Percentiles rank a stretch among this genome's conserved stretches.
Conservation (phyloP, 2,329 filamentous ascomycete genomes). For the Neonectria faginata region DNA sequence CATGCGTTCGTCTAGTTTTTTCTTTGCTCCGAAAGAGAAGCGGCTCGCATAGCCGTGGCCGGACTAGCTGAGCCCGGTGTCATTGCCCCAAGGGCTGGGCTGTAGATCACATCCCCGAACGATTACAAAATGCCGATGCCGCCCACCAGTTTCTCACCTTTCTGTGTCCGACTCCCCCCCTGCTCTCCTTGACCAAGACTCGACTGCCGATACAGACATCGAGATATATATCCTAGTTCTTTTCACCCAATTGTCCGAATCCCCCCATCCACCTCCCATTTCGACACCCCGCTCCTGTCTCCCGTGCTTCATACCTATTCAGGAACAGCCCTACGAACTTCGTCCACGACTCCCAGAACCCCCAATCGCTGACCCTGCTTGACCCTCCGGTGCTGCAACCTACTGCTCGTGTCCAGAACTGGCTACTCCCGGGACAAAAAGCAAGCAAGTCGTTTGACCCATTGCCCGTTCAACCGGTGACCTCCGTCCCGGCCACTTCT, state of each 20-base stretch:
- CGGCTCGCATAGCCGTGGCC: slow-evolving; percentile 13
- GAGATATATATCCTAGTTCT: slow-evolving; percentile 15
- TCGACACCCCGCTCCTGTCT: slow-evolving; percentile 22
- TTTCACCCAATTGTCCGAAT: slow-evolving; percentile 20
- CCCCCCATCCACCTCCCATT: slow-evolving; percentile 11
- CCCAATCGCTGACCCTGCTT: slow-evolving; percentile 15
- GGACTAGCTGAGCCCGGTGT: background rate
- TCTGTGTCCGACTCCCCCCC: slow-evolving; percentile 30
- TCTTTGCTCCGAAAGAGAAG: slow-evolving; percentile 13
- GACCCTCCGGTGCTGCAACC: slow-evolving; percentile 28
- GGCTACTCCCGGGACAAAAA: slow-evolving; percentile 20
- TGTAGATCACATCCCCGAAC: slow-evolving; percentile 40
- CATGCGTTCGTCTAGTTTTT: slow-evolving; percentile 37
- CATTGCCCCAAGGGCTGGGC: background rate
- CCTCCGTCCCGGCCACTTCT: slow-evolving; percentile 24
- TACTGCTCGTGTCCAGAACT: slow-evolving; percentile 30
- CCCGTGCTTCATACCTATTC: slow-evolving; percentile 20
- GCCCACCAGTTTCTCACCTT: slow-evolving; percentile 36
- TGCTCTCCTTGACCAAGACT: slow-evolving; percentile 33
- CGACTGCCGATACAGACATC: slow-evolving; percentile 19
- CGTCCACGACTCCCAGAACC: slow-evolving; percentile 22
- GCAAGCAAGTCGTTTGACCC: slow-evolving; percentile 31
- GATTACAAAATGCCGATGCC: slow-evolving; percentile 45
- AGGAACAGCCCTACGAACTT: slow-evolving; percentile 27
- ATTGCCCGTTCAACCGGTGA: slow-evolving; percentile 32